A percentile compares a stretch with the other conserved stretches of the same genome.
Evolutionary conservation across 2,329 filamentous ascomycete species (phyloP).

Genomic region (Balansia obtecta): DNA sequence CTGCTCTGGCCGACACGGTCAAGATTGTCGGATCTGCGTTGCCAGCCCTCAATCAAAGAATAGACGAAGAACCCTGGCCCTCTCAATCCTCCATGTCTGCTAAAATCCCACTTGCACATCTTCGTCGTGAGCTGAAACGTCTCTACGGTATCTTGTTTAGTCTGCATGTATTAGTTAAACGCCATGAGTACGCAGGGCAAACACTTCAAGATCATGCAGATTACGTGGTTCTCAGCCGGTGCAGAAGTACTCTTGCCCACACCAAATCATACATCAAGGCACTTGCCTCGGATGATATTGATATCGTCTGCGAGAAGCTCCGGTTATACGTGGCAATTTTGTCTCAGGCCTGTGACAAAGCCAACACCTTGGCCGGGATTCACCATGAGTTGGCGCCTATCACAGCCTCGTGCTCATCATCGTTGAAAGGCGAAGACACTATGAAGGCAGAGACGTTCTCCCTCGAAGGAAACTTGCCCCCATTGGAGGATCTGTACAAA

Average conservation of each 20-base stretch:
- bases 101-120: not conserved
- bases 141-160: not conserved
- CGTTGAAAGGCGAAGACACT: not conserved
- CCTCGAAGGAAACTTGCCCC: not conserved
- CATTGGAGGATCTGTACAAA: not conserved
- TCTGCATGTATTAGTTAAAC: not conserved
- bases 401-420: not conserved
- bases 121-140: not conserved
- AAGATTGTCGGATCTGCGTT: not conserved
- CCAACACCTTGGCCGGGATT: not conserved
- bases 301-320: not conserved
- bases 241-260: not conserved
- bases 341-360: not conserved
- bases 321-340: not conserved
- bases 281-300: not conserved
- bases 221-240: not conserved
- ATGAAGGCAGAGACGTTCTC: not conserved
- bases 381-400: not conserved
- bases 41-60: not conserved
- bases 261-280: too few relatives aligned
- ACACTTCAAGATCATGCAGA: too few relatives aligned
- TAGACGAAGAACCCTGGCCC: not conserved
- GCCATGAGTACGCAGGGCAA: not conserved
- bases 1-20: not conserved
- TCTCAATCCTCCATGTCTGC: too few relatives aligned